Evolutionary conservation across 1,284 basidiomycete species (phyloP), one percentile per base, ranked within the genome.

Genomic region (Microbotryum intermedium): DNA sequence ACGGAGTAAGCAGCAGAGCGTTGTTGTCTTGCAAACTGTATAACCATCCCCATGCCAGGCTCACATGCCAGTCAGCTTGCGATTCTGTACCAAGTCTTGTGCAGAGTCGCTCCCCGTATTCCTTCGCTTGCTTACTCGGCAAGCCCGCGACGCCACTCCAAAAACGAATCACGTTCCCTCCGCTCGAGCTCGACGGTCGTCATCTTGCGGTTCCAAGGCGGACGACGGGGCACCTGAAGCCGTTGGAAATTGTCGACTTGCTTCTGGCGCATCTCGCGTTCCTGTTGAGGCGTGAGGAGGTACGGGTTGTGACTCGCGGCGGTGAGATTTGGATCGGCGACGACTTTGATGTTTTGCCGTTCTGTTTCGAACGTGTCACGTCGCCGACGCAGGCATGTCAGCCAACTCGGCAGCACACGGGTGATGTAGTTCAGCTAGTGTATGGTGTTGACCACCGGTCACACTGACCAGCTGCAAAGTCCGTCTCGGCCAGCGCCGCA

Each of bases 391-490:
- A 9, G 21, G 23, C 6, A 50, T 5, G n/a, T 39, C 13, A 39
- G 39, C 6, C 28, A n/a, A 26, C 23, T 7, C 11, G n/a, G 30
- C 11, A 16, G 20, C 13, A 45, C 21, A 34, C 23, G 8, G 46
- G 3, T 53, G 10, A 3, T 10, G 45, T 10, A 30, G 30, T 54
- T n/a, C n/a, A n/a, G 52, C 52, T 4, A 8, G 13, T 13, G 2
- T 21, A 20, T 7, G 10, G 43, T 26, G 5, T n/a, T n/a, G n/a
- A n/a, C n/a, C n/a, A n/a, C n/a, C n/a, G n/a, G n/a, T n/a, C n/a
- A 60, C 28, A 73, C 82, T 54, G 64, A 91, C 91, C 91, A 43
- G 92, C 95, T n/a, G 91, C 92, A 72, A 99, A 99, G 71, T 99
- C 90, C 18, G 86, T 87, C 56, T 89, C 94, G 23, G 95, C 95